Evolutionary conservation across 1,139 yeast species (phyloP).

Genomic region (Hanseniaspora gamundiae): DNA sequence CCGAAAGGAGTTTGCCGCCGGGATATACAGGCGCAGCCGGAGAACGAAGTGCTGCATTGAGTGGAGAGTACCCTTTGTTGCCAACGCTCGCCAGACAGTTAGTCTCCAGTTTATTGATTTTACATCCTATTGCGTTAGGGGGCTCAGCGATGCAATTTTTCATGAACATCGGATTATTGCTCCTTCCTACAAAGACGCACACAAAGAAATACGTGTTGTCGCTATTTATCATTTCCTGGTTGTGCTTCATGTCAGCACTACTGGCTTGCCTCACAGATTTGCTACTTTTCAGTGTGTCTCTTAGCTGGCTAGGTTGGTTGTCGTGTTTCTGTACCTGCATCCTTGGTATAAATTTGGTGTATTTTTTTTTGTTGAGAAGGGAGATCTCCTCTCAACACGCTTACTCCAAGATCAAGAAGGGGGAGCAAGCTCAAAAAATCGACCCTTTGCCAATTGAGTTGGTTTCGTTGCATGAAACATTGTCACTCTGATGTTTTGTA

Average conservation of each 20-base stretch:
- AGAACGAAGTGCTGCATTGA: conserved; percentile 21
- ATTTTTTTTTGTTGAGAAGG: background rate
- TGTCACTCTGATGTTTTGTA: background rate
- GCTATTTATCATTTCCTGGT: conserved; percentile 25
- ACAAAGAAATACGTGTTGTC: conserved; percentile 21
- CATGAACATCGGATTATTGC: conserved; percentile 44
- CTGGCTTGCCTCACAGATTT: conserved; percentile 42
- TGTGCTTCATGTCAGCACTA: conserved; percentile 40
- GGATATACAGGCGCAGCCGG: too few relatives aligned
- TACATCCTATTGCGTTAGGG: conserved; percentile 31
- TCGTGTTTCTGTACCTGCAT: conserved; percentile 46
- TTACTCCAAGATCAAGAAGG: background rate
- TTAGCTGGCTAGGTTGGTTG: conserved; percentile 60
- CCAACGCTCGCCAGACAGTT: conserved; percentile 53
- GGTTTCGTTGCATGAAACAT: background rate
- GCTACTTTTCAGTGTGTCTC: conserved; percentile 45
- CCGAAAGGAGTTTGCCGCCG: conserved; percentile 14
- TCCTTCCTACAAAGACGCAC: conserved; percentile 38
- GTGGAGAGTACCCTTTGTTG: conserved; percentile 25
- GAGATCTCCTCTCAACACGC: background rate
- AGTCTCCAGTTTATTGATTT: conserved; percentile 58
- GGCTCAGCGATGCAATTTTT: conserved; percentile 26
- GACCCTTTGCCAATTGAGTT: background rate
- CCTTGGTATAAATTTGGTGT: conserved; percentile 12
- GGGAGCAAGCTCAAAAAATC: too few relatives aligned